A percentile compares a stretch with the other conserved stretches of the same genome.
These are phyloP conservation scores for Exophiala calicioides DNA, from an alignment of 2,329 filamentous ascomycete species.

Conservation along the genomic window DNA sequence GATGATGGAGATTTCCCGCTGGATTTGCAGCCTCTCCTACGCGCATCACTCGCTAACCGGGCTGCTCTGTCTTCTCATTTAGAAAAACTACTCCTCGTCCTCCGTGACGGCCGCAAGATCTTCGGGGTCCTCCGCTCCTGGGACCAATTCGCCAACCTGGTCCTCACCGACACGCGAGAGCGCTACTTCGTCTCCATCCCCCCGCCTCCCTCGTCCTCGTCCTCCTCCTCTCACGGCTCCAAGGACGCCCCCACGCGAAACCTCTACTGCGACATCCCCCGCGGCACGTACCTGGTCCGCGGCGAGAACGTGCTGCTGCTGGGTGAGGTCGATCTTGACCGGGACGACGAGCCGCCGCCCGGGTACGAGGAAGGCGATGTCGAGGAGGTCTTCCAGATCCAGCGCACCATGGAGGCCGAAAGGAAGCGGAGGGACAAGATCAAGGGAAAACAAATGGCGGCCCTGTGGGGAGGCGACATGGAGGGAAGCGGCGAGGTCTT, in stretches of 20 bases:
- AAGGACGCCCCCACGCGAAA: constrained; percentile 46
- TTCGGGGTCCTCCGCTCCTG: constrained; percentile 91
- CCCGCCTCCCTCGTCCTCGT: constrained; percentile 2
- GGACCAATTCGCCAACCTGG: constrained; percentile 97
- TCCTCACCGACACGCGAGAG: constrained; percentile 90
- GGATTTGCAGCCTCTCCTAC: no score
- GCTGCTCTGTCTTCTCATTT: background rate
- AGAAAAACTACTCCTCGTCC: constrained; percentile 93
- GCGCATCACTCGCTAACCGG: no score
- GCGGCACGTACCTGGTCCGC: constrained; percentile 86
- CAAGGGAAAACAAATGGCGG: constrained; percentile 68
- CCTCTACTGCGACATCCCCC: constrained; percentile 79
- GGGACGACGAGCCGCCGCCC: constrained; percentile 80
- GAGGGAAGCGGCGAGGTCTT: constrained; percentile 77
- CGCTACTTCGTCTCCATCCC: constrained; percentile 65
- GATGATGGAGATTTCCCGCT: no score
- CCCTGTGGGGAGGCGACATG: constrained; percentile 77
- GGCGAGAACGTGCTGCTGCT: constrained; percentile 96
- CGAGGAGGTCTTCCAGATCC: constrained; percentile 69
- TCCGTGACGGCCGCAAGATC: constrained; percentile 91
- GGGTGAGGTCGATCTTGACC: constrained; percentile 95
- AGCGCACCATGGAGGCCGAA: constrained; percentile 68
- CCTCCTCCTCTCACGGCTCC: constrained; percentile 3
- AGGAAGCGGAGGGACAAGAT: constrained; percentile 74
- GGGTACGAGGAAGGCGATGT: constrained; percentile 68